A percentile compares a stretch with the other conserved stretches of the same genome.
Evolutionary conservation across 306 rosid species (phyloP).

Genomic region (Vicia faba): DNA sequence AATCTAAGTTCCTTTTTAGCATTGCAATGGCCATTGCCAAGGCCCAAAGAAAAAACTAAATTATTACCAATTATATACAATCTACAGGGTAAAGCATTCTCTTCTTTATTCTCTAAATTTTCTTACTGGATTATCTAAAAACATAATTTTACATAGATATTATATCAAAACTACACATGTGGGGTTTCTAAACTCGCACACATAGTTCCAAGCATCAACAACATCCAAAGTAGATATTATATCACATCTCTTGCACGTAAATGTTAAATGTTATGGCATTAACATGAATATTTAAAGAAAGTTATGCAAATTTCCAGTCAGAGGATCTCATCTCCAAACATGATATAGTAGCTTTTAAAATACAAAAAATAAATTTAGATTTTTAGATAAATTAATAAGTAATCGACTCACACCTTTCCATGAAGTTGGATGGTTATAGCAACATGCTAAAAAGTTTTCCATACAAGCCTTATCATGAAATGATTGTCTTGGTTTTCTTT

Average conservation of each 20-base stretch:
- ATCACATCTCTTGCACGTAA: constrained; percentile 83
- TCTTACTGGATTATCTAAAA: no score
- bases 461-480: constrained; percentile 80
- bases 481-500: constrained; percentile 61
- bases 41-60: constrained; percentile 4
- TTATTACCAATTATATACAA: constrained; percentile 51
- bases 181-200: constrained; percentile 72
- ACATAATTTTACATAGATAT: no score
- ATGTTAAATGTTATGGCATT: constrained; percentile 10
- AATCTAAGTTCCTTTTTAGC: neutral
- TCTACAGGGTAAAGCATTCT: constrained; percentile 55
- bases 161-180: constrained; percentile 70
- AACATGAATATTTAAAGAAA: constrained; percentile 7
- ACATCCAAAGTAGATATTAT: constrained; percentile 88
- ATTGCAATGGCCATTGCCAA: neutral
- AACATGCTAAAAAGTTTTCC: constrained; percentile 91
- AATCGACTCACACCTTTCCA: constrained; percentile 65
- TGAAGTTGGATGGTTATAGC: constrained; percentile 90
- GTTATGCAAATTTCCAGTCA: neutral
- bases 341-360: constrained; percentile 12
- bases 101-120: constrained; percentile 12
- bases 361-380: constrained; percentile 6
- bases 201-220: constrained; percentile 98
- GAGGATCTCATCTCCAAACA: constrained; percentile 5
- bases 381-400: constrained; percentile 27